phyloP scores from a whole-genome alignment of 257 asterid genomes.

The Oldenlandia corymbosa region DNA sequence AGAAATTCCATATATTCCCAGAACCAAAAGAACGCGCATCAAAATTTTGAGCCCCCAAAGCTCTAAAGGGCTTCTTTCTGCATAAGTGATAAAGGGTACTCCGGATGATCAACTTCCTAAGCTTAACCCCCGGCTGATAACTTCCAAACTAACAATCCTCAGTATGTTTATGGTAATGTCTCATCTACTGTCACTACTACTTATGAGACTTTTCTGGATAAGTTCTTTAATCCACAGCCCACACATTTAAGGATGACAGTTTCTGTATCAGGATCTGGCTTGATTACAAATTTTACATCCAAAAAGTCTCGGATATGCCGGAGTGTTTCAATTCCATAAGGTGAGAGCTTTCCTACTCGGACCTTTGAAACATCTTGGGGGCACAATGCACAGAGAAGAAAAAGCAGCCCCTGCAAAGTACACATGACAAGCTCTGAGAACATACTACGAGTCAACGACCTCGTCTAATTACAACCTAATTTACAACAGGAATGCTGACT shows the following conservation, averaged over 20 bases:
- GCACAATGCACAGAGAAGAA: constrained; percentile 80
- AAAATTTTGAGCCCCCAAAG: not conserved
- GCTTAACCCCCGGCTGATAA: not conserved
- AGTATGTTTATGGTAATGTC: not conserved
- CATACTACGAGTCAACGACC: not conserved
- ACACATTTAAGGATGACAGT: constrained; percentile 74
- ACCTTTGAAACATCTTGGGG: constrained; percentile 89
- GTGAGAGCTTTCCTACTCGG: constrained; percentile 81
- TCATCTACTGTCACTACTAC: not conserved
- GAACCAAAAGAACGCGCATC: not conserved
- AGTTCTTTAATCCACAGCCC: constrained; percentile 82
- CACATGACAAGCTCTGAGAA: not conserved
- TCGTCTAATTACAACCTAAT: not conserved
- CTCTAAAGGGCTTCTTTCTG: too few relatives aligned
- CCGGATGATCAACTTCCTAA: not conserved
- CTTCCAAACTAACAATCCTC: not conserved
- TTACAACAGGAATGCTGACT: not conserved
- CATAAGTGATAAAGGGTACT: not conserved
- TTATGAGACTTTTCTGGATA: constrained; percentile 72
- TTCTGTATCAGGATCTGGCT: constrained; percentile 71
- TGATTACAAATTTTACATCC: constrained; percentile 59
- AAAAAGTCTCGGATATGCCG: constrained; percentile 69
- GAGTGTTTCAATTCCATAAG: constrained; percentile 63
- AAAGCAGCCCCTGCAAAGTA: constrained; percentile 65
- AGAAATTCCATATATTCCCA: not conserved